These are phyloP conservation scores for Cardamine occulta DNA, from an alignment of 345 rosid genomes.

Conservation along the genomic window DNA sequence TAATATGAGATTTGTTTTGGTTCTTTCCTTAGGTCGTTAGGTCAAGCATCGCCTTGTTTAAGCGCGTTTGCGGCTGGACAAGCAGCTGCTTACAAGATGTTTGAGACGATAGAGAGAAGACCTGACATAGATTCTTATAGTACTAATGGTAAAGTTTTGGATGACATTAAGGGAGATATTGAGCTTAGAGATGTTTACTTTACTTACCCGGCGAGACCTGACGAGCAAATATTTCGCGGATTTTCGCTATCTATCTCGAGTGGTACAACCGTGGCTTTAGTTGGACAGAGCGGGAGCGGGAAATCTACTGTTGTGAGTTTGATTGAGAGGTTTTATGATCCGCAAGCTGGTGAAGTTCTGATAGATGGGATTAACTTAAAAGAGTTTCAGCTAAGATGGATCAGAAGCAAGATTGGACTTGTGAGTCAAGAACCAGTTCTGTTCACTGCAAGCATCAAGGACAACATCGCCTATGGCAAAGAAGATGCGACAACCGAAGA, in stretches of 20 bases:
- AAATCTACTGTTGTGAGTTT: constrained; percentile 52
- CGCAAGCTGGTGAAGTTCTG: constrained; percentile 42
- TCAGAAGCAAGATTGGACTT: constrained; percentile 39
- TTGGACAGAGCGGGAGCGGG: constrained; percentile 55
- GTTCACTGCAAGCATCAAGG: constrained; percentile 60
- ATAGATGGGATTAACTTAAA: constrained; percentile 46
- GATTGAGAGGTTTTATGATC: constrained; percentile 53
- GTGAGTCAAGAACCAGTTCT: constrained; percentile 57
- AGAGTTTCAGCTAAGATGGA: constrained; percentile 15
- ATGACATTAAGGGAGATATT: constrained; percentile 43
- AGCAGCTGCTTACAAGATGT: constrained; percentile 39
- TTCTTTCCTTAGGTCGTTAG: constrained; percentile 58
- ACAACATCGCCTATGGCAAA: constrained; percentile 67
- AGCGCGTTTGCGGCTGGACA: constrained; percentile 30
- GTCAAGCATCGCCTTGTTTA: constrained; percentile 62
- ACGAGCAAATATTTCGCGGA: constrained; percentile 44
- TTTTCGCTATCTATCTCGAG: constrained; percentile 43
- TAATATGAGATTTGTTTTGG: background rate
- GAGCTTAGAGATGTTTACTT: constrained; percentile 44
- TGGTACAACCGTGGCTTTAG: constrained; percentile 48
- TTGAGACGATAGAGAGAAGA: constrained; percentile 42
- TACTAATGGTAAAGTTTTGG: constrained; percentile 28
- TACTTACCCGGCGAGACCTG: constrained; percentile 48
- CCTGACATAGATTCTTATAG: constrained; percentile 45
- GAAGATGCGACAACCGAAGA: constrained; percentile 57